A percentile compares a stretch with the other conserved stretches of the same genome.
These are phyloP conservation scores for Hyphodiscus sp. DNA, from an alignment of 2,329 filamentous ascomycete species.

Conservation along the genomic window DNA sequence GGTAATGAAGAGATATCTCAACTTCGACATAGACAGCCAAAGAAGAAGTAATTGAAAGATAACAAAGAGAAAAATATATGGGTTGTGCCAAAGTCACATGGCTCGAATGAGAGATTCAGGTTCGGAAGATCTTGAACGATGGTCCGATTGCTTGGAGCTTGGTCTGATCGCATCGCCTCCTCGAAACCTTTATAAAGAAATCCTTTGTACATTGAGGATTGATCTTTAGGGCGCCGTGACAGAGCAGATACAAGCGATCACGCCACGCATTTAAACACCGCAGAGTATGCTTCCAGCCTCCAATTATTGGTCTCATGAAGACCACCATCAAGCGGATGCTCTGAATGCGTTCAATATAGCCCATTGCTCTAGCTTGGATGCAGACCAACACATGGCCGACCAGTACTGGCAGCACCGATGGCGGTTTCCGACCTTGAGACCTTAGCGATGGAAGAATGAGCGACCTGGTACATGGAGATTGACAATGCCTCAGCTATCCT, in stretches of 20 bases:
- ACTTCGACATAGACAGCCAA: slow-evolving; percentile 39
- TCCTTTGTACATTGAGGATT: slow-evolving; percentile 10
- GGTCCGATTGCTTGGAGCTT: slow-evolving; percentile 45
- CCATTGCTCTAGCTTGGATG: slow-evolving; percentile 40
- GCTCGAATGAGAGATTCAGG: slow-evolving; percentile 38
- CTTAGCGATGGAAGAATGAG: slow-evolving; percentile 21
- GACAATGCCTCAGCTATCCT: slow-evolving; percentile 26
- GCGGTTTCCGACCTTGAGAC: slow-evolving; percentile 21
- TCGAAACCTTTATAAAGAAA: slow-evolving; percentile 20
- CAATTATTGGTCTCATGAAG: slow-evolving; percentile 37
- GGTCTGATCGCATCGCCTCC: slow-evolving; percentile 31
- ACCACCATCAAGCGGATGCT: slow-evolving; percentile 42
- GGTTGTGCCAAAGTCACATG: slow-evolving; percentile 49
- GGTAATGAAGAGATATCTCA: slow-evolving; percentile 46
- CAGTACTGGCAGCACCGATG: slow-evolving; percentile 38
- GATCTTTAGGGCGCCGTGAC: slow-evolving; percentile 1
- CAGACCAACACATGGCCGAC: slow-evolving; percentile 55
- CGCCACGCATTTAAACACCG: slow-evolving; percentile 33
- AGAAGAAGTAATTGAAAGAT: slow-evolving; percentile 33
- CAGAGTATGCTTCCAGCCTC: slow-evolving; percentile 35
- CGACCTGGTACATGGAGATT: slow-evolving; percentile 25
- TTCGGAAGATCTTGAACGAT: slow-evolving; percentile 45
- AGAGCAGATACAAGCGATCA: slow-evolving; percentile 22
- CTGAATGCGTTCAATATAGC: slow-evolving; percentile 38
- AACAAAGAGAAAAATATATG: too few species aligned